Base-by-base conservation (phyloP, 116 monocot species). In the Phalaenopsis hybrid region DNA sequence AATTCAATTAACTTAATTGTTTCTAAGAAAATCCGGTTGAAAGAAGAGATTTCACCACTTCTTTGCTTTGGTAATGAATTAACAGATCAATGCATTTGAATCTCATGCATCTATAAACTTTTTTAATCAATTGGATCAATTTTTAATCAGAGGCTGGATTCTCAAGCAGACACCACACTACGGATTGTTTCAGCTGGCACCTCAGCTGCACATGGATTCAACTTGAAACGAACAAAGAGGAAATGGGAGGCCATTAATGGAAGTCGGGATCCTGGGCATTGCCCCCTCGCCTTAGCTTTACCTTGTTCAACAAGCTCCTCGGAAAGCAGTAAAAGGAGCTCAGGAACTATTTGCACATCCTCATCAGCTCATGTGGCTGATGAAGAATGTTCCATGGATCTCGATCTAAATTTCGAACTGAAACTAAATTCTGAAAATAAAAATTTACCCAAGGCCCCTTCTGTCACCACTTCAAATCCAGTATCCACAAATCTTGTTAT, bases 261-360 rank as follows among this genome's bases (percentile, higher is more conserved):
- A 78, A 15, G 16, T 10, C 18, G 49, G 46, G 45, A 20, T 55
- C 50, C 69, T 8, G 77, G 84, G 79, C 76, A 82, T 78, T 82
- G 83, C 11, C 84, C 76, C 0, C 82, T 85, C 16, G 51, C 81
- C 21, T 82, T 90, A 16, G 84, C 82, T 86, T 81, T 88, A 46
- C 83, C 80, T 21, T 72, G 28, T 21, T 88, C 89, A 2, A 59
- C 85, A 44, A 86, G 84, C 83, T 86, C 86, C 2, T 92, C 92
- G 51, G 90, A 90, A n/a, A 88, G 80, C 82, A 88, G 90, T 82
- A 92, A 88, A 76, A 78, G 82, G 76, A 92, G 94, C 76, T 90
- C 90, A 4, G 80, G 87, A 59, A 88, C 89, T 82, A 37, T 41
- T 13, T 73, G 72, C 72, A 73, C 72, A 3, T 17, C 13, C 41